A percentile compares a stretch with the other conserved stretches of the same genome.
Evolutionary conservation across 768 basidiomycete genomes (phyloP).

Genomic region (Podaxis sp.): DNA sequence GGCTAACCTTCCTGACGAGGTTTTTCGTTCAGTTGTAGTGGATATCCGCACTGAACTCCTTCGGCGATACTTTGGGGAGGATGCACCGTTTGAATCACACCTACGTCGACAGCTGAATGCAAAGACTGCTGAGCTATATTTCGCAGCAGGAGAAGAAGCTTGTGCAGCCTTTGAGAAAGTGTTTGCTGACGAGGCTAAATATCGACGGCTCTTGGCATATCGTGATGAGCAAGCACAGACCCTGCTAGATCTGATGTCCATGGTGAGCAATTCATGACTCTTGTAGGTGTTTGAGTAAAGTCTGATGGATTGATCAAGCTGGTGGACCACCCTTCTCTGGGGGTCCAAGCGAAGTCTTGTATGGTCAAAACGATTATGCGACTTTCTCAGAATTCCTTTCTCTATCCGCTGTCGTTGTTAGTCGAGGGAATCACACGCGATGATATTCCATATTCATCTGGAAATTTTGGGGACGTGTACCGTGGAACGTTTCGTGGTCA

Average conservation of each 20-base stretch:
- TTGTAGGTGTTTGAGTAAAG: background rate
- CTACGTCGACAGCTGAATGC: background rate
- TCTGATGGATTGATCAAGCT: background rate
- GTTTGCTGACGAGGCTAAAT: background rate
- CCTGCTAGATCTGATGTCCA: constrained; percentile 8
- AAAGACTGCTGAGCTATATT: constrained; percentile 1
- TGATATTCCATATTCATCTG: constrained; percentile 1
- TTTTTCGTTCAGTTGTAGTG: background rate
- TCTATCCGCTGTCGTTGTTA: constrained; percentile 9
- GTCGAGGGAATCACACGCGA: constrained; percentile 3
- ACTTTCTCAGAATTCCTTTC: constrained; percentile 8
- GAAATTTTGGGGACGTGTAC: constrained; percentile 12
- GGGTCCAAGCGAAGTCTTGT: background rate
- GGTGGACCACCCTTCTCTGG: constrained; percentile 5
- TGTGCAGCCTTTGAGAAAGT: background rate
- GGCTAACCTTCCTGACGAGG: background rate
- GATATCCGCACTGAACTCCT: constrained; percentile 1
- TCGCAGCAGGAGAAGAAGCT: constrained; percentile 3
- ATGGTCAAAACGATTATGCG: constrained; percentile 9
- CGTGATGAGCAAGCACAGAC: constrained; percentile 9
- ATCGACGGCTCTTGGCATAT: constrained; percentile 5
- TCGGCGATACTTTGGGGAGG: constrained; percentile 4
- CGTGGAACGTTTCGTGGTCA: constrained; percentile 11
- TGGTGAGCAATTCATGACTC: background rate
- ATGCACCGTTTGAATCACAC: background rate